phyloP scores from a whole-genome alignment of 2,329 filamentous ascomycete genomes.

The Rhynchosporium secalis region DNA sequence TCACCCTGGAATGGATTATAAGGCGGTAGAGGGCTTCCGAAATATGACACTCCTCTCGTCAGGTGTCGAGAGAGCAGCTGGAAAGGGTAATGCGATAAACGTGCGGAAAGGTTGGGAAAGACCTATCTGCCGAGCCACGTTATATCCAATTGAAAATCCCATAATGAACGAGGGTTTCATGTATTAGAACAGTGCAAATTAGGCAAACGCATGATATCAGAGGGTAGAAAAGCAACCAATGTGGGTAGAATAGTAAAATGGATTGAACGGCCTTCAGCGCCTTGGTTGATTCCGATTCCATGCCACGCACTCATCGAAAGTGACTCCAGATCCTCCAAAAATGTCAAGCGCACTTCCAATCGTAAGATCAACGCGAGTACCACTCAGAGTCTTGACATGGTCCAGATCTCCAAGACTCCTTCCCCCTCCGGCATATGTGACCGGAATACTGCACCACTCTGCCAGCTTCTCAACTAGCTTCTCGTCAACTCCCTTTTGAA shows the following conservation, averaged over 20 bases:
- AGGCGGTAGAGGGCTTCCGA: not conserved
- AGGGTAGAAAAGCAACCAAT: too few species aligned
- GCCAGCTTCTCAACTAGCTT: slow-evolving; percentile 74
- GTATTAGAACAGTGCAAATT: too few species aligned
- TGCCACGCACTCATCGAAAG: slow-evolving; percentile 81
- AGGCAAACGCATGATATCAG: too few species aligned
- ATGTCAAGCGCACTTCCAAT: slow-evolving; percentile 96
- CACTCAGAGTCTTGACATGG: slow-evolving; percentile 74
- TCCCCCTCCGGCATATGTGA: slow-evolving; percentile 96
- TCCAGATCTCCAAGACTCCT: slow-evolving; percentile 79
- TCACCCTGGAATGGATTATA: not conserved
- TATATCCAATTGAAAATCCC: too few species aligned
- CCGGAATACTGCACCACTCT: slow-evolving; percentile 85
- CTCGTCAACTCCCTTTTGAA: slow-evolving; percentile 89
- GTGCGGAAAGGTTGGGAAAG: too few species aligned
- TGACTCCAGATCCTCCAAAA: slow-evolving; percentile 86
- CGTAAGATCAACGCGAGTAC: slow-evolving; percentile 83
- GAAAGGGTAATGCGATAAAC: too few species aligned
- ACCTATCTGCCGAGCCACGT: too few species aligned
- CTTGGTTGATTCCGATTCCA: slow-evolving; percentile 68
- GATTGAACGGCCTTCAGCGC: too few species aligned
- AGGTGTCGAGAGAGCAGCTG: too few species aligned
- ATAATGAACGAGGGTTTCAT: too few species aligned
- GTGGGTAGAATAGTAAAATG: too few species aligned
- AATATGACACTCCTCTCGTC: not conserved